Conservation (phyloP, 495 filamentous ascomycete species). For the Penicillium maclennaniae region DNA sequence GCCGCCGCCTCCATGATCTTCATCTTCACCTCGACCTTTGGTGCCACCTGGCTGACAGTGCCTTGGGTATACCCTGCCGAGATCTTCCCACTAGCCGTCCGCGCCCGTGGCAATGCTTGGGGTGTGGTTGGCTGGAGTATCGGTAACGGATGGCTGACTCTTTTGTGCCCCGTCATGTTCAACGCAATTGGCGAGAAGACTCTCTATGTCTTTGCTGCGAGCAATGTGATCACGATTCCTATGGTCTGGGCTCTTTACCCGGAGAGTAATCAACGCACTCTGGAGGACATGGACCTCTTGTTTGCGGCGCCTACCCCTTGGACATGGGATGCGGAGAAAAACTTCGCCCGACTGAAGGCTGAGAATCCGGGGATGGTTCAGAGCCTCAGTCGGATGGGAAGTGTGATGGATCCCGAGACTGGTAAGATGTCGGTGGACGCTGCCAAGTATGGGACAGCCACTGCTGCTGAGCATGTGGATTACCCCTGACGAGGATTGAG, state of each 20-base stretch:
- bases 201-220: constrained; percentile 61
- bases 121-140: constrained; percentile 72
- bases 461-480: constrained; percentile 27
- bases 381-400: constrained; percentile 42
- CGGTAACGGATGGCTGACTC: constrained; percentile 64
- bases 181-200: constrained; percentile 59
- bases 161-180: constrained; percentile 64
- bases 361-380: constrained; percentile 49
- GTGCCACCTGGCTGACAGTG: constrained; percentile 69
- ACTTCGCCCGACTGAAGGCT: constrained; percentile 49
- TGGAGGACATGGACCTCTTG: constrained; percentile 67
- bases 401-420: constrained; percentile 46
- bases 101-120: constrained; percentile 70
- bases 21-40: constrained; percentile 65
- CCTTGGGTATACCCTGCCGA: constrained; percentile 71
- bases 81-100: constrained; percentile 65
- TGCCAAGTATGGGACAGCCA: constrained; percentile 14
- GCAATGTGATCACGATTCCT: constrained; percentile 59
- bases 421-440: constrained; percentile 26
- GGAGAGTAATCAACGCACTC: constrained; percentile 62
- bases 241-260: constrained; percentile 69
- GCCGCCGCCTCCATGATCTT: constrained; percentile 67
- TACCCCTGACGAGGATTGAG: constrained; percentile 6
- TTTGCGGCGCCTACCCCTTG: constrained; percentile 58
- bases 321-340: constrained; percentile 63